Conservation (phyloP, 2,329 filamentous ascomycete species). For the Talaromyces verruculosus region DNA sequence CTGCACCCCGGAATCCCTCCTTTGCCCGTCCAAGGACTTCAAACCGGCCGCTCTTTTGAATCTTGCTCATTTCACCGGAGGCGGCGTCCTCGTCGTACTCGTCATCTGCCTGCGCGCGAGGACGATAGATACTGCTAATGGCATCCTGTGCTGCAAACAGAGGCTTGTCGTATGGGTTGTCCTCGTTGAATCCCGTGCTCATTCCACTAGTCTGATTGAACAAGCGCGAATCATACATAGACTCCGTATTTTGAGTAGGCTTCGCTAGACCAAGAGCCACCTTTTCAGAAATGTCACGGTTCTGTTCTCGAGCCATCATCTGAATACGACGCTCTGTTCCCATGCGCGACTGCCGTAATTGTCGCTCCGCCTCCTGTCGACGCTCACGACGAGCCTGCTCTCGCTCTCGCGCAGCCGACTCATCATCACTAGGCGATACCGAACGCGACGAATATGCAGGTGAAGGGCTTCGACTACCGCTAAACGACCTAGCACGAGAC, state of each 20-base stretch:
- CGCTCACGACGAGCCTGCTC: constrained; percentile 75
- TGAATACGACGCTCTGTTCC: constrained; percentile 88
- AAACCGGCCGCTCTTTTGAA: constrained; percentile 81
- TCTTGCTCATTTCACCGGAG: constrained; percentile 80
- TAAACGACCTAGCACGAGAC: constrained; percentile 48
- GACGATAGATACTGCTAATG: constrained; percentile 89
- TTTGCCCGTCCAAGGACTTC: constrained; percentile 81
- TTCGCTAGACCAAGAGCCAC: constrained; percentile 92
- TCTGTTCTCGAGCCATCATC: constrained; percentile 90
- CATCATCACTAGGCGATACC: constrained; percentile 55
- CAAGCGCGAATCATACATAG: constrained; percentile 94
- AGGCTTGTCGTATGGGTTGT: constrained; percentile 96
- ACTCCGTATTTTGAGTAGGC: constrained; percentile 84
- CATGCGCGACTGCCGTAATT: constrained; percentile 92
- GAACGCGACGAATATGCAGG: constrained; percentile 45
- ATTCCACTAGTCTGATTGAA: constrained; percentile 96
- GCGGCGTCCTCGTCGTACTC: constrained; percentile 77
- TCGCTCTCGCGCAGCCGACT: constrained; percentile 70
- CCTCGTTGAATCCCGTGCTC: constrained; percentile 90
- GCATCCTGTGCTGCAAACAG: constrained; percentile 94
- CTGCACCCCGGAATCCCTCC: constrained; percentile 82
- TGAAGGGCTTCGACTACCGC: constrained; percentile 44
- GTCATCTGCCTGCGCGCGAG: constrained; percentile 67
- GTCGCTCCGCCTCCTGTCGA: constrained; percentile 78
- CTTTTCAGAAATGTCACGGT: constrained; percentile 96